These are phyloP conservation scores for Akanthomyces lecanii DNA, from an alignment of 2,329 filamentous ascomycete genomes.

Conservation along the genomic window DNA sequence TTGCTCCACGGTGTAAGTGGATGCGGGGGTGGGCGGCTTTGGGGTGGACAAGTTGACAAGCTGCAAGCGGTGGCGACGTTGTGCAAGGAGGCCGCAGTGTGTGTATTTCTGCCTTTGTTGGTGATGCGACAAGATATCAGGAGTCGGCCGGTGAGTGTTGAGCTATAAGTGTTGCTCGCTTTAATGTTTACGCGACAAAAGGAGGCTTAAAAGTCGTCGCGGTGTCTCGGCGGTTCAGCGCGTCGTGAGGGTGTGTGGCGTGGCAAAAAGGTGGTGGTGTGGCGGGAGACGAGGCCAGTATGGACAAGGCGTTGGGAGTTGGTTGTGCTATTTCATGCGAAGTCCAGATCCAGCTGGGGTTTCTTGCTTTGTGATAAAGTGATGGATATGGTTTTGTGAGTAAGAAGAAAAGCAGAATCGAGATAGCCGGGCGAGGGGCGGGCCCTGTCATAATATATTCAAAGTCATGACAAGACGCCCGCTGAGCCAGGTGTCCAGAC, in stretches of 20 bases:
- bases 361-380: background rate
- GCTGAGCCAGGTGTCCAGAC: conserved; percentile 3
- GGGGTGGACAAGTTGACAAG: background rate
- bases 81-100: background rate
- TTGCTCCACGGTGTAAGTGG: conserved; percentile 15
- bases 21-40: conserved; percentile 3
- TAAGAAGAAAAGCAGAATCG: background rate
- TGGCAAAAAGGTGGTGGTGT: background rate
- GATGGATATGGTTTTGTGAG: background rate
- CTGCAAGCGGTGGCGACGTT: conserved; percentile 2
- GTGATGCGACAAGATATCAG: background rate
- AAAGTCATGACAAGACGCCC: background rate
- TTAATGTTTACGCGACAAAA: background rate
- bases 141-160: background rate
- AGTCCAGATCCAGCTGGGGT: conserved; percentile 13
- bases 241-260: background rate
- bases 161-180: background rate
- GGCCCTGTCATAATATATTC: conserved; percentile 11
- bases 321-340: background rate
- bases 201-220: background rate
- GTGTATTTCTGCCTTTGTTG: background rate
- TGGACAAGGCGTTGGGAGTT: background rate
- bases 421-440: background rate
- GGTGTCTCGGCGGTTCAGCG: background rate
- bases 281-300: background rate